Base-by-base conservation (phyloP, 2,329 filamentous ascomycete species). In the Biscogniauxia mediterranea region DNA sequence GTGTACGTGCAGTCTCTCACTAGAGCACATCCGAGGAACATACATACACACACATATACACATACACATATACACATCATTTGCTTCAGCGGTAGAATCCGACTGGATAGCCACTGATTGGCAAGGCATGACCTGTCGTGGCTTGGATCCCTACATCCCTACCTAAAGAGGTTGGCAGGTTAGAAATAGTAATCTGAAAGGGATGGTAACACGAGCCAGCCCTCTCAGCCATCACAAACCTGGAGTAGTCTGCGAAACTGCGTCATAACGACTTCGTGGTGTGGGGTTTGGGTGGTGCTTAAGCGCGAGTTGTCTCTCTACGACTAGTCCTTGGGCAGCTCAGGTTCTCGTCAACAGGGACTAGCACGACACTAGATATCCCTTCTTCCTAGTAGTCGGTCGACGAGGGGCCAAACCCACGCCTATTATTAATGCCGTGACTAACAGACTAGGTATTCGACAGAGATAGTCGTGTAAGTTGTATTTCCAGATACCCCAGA, bases 61-160 rank as follows among this genome's bases (percentile, higher is more conserved):
- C 26, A 28, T 28, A 8, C 26, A 28, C 26, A 32, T 32, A 54
- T 32, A 21, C 52, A 25, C 17, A 54, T 28, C 25, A 26, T 54
- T 17, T 28, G 52, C 52, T 54, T 28, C 42, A 50, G n/a, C 50
- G 26, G 51, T 17, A 3, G 32, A 46, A 53, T 58, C 56, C 56
- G 56, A 58, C 56, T 58, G 56, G 56, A 54, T 38, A 50, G 56
- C 21, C 49, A 2, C 17, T 21, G 54, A 21, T 49, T 21, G 54
- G 54, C 25, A 42, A 51, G 50, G 38, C 49, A 26, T 42, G 21
- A 25, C 25, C 49, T 21, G 25, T 56, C n/a, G 11, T 26, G 42
- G 19, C 55, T n/a, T 8, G 19, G 23, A n/a, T 49, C 11, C 19
- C 42, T 20, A n/a, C 32, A n/a, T 49, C 11, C 19, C 42, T 20